Conservation (phyloP, 495 filamentous ascomycete species). For the Penicillium pulvis region DNA sequence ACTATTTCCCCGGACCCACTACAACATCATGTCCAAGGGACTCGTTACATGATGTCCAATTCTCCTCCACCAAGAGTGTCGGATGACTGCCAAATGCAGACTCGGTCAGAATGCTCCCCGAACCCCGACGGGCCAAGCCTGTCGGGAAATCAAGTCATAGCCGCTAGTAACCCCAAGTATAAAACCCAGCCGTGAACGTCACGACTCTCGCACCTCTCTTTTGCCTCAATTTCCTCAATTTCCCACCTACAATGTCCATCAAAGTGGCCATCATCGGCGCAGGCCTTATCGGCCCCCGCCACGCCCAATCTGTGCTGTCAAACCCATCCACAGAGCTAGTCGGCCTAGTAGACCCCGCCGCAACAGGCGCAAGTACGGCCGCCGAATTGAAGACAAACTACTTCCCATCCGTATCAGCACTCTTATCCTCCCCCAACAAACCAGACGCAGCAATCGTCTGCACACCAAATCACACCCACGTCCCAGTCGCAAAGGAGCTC, state of each 20-base stretch:
- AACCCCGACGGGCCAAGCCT: not conserved
- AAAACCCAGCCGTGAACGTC: not conserved
- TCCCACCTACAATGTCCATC: slow-evolving; percentile 21
- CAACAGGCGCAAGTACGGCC: slow-evolving; percentile 31
- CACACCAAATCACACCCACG: slow-evolving; percentile 62
- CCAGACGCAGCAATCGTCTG: slow-evolving; percentile 61
- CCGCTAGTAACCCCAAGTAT: not conserved
- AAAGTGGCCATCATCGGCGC: slow-evolving; percentile 56
- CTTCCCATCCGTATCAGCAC: slow-evolving; percentile 39
- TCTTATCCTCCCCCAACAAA: slow-evolving; percentile 39
- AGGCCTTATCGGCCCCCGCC: slow-evolving; percentile 60
- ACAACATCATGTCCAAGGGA: not conserved
- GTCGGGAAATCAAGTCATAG: not conserved
- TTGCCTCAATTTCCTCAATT: not conserved
- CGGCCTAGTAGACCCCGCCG: slow-evolving; percentile 55
- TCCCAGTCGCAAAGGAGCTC: slow-evolving; percentile 51
- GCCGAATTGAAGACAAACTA: slow-evolving; percentile 30
- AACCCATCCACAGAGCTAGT: slow-evolving; percentile 48
- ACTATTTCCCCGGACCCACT: not conserved
- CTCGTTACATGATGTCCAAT: no score
- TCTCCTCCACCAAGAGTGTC: no score
- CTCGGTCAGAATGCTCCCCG: not conserved
- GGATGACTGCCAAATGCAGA: not conserved
- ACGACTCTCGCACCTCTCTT: not conserved
- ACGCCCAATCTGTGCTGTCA: slow-evolving; percentile 52